phyloP scores from a whole-genome alignment of 129 eudicot species.

The Centrapalus pauciflorus region DNA sequence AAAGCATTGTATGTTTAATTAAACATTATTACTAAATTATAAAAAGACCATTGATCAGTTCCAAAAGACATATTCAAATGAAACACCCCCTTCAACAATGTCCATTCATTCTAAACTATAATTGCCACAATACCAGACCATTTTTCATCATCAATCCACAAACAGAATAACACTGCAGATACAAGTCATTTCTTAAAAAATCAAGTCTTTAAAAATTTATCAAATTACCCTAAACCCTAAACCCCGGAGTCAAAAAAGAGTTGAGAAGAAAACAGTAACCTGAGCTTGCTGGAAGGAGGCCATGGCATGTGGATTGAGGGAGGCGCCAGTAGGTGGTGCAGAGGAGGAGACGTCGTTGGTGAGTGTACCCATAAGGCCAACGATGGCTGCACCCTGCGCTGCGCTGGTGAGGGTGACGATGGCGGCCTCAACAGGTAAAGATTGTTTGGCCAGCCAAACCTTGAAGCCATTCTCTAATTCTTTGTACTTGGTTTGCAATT shows the following conservation, averaged over 20 bases:
- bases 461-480: slow-evolving; percentile 61
- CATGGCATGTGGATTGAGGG: slow-evolving; percentile 50
- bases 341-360: slow-evolving; percentile 41
- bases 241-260: neutral
- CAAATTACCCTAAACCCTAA: slow-evolving; percentile 5
- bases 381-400: slow-evolving; percentile 76
- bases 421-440: slow-evolving; percentile 73
- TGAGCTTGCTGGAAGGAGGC: slow-evolving; percentile 81
- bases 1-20: too few species aligned
- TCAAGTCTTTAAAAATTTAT: neutral
- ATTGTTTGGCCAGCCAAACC: slow-evolving; percentile 58
- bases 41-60: too few species aligned
- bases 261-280: slow-evolving; percentile 20
- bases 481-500: slow-evolving; percentile 51
- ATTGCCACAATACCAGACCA: neutral
- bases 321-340: slow-evolving; percentile 48
- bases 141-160: neutral
- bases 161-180: neutral
- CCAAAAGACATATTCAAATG: too few species aligned
- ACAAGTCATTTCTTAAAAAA: neutral
- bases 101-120: too few species aligned
- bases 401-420: slow-evolving; percentile 64
- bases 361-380: slow-evolving; percentile 74
- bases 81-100: too few species aligned
- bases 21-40: too few species aligned